phyloP scores from a whole-genome alignment of 1,139 yeast genomes.

The Meyerozyma carpophila region DNA sequence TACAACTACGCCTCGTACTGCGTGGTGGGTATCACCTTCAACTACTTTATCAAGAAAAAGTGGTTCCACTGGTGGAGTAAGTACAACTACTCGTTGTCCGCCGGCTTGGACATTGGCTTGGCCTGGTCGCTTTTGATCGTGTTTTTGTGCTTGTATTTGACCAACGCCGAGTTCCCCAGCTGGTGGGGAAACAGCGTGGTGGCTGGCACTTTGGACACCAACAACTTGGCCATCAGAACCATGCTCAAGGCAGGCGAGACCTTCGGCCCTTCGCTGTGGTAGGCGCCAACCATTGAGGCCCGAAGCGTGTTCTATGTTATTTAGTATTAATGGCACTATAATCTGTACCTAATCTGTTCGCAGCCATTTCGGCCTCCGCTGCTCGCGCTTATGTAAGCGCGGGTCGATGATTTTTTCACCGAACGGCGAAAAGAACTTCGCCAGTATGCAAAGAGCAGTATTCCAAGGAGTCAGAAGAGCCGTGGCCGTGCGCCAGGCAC shows the following conservation, averaged over 20 bases:
- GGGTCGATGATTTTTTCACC: not conserved
- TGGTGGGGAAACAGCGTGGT: constrained; percentile 61
- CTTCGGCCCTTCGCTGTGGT: constrained; percentile 22
- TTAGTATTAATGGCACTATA: no score
- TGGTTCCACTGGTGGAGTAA: constrained; percentile 62
- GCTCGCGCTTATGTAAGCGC: not conserved
- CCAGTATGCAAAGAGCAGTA: not conserved
- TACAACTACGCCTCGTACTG: constrained; percentile 40
- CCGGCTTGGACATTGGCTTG: constrained; percentile 53
- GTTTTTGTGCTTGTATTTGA: constrained; percentile 33
- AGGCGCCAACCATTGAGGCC: not conserved
- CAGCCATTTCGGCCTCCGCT: no score
- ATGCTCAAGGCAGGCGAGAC: constrained; percentile 11
- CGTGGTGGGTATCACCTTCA: constrained; percentile 28
- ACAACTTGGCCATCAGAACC: constrained; percentile 8
- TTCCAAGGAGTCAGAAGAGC: not conserved
- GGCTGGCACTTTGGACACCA: constrained; percentile 16
- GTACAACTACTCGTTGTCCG: constrained; percentile 55
- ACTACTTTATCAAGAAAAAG: constrained; percentile 29
- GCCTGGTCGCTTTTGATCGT: constrained; percentile 47
- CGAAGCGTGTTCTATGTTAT: no score
- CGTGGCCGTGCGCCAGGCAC: not conserved
- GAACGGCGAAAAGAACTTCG: not conserved
- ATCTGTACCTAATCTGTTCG: not conserved
- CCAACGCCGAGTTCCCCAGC: constrained; percentile 24